phyloP scores from a whole-genome alignment of 164 flowering plant species.

The Chimonanthus salicifolius region DNA sequence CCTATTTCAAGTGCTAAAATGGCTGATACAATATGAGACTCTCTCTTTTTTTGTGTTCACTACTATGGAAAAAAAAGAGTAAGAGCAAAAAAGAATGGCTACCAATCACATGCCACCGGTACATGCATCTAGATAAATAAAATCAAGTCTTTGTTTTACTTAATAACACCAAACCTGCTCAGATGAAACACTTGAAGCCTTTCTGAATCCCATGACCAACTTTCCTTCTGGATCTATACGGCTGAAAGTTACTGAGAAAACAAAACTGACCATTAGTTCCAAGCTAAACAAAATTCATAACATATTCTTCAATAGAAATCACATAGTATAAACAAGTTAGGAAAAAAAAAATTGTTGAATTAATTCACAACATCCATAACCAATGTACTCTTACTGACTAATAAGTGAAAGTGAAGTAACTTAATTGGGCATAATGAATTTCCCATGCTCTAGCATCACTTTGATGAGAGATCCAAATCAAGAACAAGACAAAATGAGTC shows the following conservation, averaged over 20 bases:
- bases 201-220: conserved; percentile 88
- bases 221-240: conserved; percentile 88
- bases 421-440: no score
- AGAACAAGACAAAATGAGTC: no score
- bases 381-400: no score
- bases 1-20: not conserved
- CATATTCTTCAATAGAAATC: not conserved
- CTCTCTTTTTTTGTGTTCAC: no score
- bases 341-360: not conserved
- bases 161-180: conserved; percentile 46
- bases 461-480: no score
- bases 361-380: no score
- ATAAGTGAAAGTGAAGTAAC: no score
- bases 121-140: not conserved
- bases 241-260: conserved; percentile 80
- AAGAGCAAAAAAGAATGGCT: not conserved
- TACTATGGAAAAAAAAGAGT: not conserved
- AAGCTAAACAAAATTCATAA: not conserved
- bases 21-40: not conserved
- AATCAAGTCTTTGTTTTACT: not conserved
- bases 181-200: conserved; percentile 51
- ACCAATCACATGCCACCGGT: not conserved
- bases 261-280: not conserved
- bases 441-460: no score
- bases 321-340: not conserved